Base-by-base conservation (phyloP, 257 asterid species). In the Coffea eugenioides region DNA sequence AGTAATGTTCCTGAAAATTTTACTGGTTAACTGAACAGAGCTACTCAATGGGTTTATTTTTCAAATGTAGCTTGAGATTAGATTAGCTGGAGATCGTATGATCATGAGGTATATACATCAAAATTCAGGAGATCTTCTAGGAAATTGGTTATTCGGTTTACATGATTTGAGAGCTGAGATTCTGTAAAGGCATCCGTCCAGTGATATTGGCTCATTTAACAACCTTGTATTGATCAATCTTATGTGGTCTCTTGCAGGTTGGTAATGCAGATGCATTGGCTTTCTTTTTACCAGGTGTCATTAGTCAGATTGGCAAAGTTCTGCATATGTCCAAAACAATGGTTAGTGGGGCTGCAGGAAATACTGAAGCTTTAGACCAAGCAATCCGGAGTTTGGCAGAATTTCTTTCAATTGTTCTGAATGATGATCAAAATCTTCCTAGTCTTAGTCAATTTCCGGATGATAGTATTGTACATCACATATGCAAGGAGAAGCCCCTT, bases 331-430 rank as follows among this genome's bases (percentile, higher is more conserved):
- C 99, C 68, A 94, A 89, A 87, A 77, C 90, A 20, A 90, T 94
- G 97, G 89, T 88, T 81, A 96, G 97, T 78, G 99, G 99, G 85
- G 97, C 98, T 0, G 97, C 97, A 66, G 99, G 95, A 73, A 96
- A 92, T 85, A 75, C 91, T 23, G 92, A 89, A 82, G 94, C 97
- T 78, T 85, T 92, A 80, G 92, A 90, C 71, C 97, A 89, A 74
- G 95, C 99, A 48, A 71, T 96, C 74, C 87, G 93, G 87, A 86
- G 92, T 62, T 81, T 96, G 83, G 86, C 95, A 16, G 99, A 94
- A 83, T 89, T 84, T 86, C 94, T 96, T 49, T 80, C 83, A 65
- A 84, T 90, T 84, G 98, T 94, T 87, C 90, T 96, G 39, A 88
- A 81, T 61, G 97, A 96, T 81, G 85, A 65, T 70, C 79, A 76